These are phyloP conservation scores for Licmophora abbreviata DNA, from an alignment of 108 stramenopile species.

Conservation along the genomic window DNA sequence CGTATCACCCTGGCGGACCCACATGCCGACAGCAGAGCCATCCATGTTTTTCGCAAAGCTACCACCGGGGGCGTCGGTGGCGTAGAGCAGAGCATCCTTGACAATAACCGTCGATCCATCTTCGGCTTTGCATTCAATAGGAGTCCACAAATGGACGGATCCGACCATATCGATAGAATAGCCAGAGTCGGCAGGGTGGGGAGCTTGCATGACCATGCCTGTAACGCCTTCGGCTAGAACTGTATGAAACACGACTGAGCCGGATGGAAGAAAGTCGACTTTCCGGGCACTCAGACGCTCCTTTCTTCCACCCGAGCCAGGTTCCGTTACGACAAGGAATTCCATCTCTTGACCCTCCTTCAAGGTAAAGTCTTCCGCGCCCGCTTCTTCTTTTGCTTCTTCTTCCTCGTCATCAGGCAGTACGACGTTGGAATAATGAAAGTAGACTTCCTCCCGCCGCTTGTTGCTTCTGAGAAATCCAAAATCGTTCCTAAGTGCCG, in stretches of 20 bases:
- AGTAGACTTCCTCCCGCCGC: slow-evolving; percentile 61
- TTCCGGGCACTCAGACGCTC: slow-evolving; percentile 47
- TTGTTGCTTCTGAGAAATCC: slow-evolving; percentile 52
- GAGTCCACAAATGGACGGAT: slow-evolving; percentile 28
- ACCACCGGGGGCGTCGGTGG: slow-evolving; percentile 54
- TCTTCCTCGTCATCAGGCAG: slow-evolving; percentile 25
- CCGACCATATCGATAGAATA: slow-evolving; percentile 18
- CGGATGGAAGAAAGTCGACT: slow-evolving; percentile 46
- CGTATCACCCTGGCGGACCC: slow-evolving; percentile 61
- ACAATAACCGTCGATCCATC: slow-evolving; percentile 20
- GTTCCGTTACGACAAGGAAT: slow-evolving; percentile 55
- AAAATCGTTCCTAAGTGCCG: slow-evolving; percentile 47
- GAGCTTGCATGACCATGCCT: slow-evolving; percentile 48
- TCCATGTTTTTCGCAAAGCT: slow-evolving; percentile 32
- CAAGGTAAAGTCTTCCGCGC: slow-evolving; percentile 25
- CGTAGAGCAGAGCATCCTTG: slow-evolving; percentile 35
- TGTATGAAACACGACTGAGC: slow-evolving; percentile 59
- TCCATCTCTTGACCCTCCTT: slow-evolving; percentile 63
- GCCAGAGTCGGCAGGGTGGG: slow-evolving; percentile 25
- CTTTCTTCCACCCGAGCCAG: not conserved
- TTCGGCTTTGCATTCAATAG: slow-evolving; percentile 16
- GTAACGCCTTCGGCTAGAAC: slow-evolving; percentile 50
- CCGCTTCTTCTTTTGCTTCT: not conserved
- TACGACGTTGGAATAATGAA: slow-evolving; percentile 46
- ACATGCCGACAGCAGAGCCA: slow-evolving; percentile 31